Evolutionary conservation across 352 stramenopile genomes (phyloP).

Genomic region (Phytophthora hibernalis): DNA sequence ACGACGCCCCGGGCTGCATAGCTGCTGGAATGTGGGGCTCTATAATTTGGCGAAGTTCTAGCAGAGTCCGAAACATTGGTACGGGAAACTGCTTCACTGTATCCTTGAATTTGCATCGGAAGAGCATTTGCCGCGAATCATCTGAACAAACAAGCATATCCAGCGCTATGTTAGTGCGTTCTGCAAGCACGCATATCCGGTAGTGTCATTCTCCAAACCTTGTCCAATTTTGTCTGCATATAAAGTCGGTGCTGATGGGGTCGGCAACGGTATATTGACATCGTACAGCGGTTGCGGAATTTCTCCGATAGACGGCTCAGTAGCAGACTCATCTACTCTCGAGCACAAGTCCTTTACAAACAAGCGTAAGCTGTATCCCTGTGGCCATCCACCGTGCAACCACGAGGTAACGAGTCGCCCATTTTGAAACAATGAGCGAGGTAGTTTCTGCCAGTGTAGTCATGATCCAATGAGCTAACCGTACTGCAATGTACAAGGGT

Average conservation of each 20-base stretch:
- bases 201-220: constrained; percentile 9
- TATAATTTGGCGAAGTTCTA: constrained; percentile 45
- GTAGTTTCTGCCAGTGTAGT: constrained; percentile 47
- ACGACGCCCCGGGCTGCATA: constrained; percentile 26
- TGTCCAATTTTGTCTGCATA: constrained; percentile 21
- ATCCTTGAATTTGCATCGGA: constrained; percentile 77
- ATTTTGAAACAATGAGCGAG: constrained; percentile 40
- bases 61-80: constrained; percentile 31
- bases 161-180: background rate
- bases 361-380: constrained; percentile 53
- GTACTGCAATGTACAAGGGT: background rate
- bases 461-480: background rate
- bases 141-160: background rate
- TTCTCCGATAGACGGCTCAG: constrained; percentile 1
- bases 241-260: constrained; percentile 49
- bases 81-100: constrained; percentile 54
- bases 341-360: constrained; percentile 64
- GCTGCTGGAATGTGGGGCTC: constrained; percentile 49
- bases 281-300: constrained; percentile 29
- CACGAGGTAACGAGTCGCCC: constrained; percentile 56
- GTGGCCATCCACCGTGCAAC: constrained; percentile 61
- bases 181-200: background rate
- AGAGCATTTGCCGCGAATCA: constrained; percentile 43
- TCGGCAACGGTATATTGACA: constrained; percentile 15
- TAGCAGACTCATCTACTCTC: constrained; percentile 27